A percentile compares a stretch with the other conserved stretches of the same genome.
phyloP scores from a whole-genome alignment of 225 moss, liverwort and hornwort genomes.

The Neckera pumila region DNA sequence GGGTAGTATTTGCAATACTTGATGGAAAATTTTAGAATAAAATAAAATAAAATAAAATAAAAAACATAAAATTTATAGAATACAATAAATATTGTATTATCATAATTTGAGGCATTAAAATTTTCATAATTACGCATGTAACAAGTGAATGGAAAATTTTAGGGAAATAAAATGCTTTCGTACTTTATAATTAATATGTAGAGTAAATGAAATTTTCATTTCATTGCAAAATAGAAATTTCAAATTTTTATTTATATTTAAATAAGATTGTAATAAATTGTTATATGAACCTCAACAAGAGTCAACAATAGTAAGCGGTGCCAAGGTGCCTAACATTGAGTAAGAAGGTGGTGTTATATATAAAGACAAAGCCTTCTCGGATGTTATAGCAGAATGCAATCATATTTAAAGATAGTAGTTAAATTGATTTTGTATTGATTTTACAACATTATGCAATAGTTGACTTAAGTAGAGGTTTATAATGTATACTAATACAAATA shows the following conservation, averaged over 20 bases:
- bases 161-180: neutral
- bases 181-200: too few species aligned
- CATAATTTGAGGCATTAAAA: neutral
- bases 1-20: neutral
- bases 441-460: neutral
- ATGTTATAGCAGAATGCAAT: neutral
- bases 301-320: neutral
- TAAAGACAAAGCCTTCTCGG: neutral
- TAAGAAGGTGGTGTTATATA: rapidly evolving
- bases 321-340: rapidly evolving
- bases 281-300: too few species aligned
- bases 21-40: neutral
- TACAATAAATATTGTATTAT: neutral
- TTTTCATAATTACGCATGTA: neutral
- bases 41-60: neutral
- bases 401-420: neutral
- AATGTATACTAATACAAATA: neutral
- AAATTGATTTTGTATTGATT: neutral
- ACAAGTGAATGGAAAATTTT: too few species aligned
- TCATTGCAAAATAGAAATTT: neutral
- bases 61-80: neutral
- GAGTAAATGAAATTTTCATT: rapidly evolving
- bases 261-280: neutral
- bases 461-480: neutral
- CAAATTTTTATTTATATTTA: neutral